Evolutionary conservation across 345 rosid genomes (phyloP).

Genomic region (Euphorbia tirucalli): DNA sequence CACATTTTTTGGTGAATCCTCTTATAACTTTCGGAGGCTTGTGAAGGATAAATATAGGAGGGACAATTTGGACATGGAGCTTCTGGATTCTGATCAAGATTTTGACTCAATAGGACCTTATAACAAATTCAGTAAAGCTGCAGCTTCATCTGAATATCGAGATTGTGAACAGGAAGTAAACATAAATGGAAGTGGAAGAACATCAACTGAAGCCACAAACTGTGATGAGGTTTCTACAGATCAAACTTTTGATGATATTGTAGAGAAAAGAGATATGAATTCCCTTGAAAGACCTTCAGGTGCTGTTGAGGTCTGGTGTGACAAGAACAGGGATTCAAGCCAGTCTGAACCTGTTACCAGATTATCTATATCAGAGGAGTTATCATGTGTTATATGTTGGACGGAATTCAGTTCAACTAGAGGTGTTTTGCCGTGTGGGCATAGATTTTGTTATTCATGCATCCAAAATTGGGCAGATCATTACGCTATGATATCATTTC

Average conservation of each 20-base stretch:
- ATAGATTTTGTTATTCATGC: conserved; percentile 91
- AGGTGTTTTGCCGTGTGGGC: conserved; percentile 89
- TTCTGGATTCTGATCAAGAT: conserved; percentile 48
- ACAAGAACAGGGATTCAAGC: conserved; percentile 22
- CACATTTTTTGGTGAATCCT: conserved; percentile 37
- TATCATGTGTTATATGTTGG: conserved; percentile 92
- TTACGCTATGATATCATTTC: neutral
- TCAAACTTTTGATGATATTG: conserved; percentile 38
- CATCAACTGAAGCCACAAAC: conserved; percentile 31
- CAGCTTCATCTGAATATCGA: conserved; percentile 15
- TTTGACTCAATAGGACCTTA: conserved; percentile 22
- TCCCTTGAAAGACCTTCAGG: conserved; percentile 18
- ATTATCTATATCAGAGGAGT: conserved; percentile 40
- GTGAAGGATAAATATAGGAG: conserved; percentile 39
- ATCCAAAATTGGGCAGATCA: conserved; percentile 78
- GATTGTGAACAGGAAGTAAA: conserved; percentile 16
- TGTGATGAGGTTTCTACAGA: conserved; percentile 19
- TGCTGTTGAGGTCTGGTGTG: conserved; percentile 20
- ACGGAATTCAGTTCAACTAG: conserved; percentile 84
- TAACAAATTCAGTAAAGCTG: neutral
- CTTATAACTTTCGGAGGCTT: conserved; percentile 43
- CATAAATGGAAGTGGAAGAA: conserved; percentile 35
- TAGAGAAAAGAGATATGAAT: conserved; percentile 28
- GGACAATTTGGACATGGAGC: conserved; percentile 25
- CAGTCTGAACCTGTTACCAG: conserved; percentile 24